Evolutionary conservation across 805 yeast genomes (phyloP).

Genomic region (Cyberlindnera mrakii): DNA sequence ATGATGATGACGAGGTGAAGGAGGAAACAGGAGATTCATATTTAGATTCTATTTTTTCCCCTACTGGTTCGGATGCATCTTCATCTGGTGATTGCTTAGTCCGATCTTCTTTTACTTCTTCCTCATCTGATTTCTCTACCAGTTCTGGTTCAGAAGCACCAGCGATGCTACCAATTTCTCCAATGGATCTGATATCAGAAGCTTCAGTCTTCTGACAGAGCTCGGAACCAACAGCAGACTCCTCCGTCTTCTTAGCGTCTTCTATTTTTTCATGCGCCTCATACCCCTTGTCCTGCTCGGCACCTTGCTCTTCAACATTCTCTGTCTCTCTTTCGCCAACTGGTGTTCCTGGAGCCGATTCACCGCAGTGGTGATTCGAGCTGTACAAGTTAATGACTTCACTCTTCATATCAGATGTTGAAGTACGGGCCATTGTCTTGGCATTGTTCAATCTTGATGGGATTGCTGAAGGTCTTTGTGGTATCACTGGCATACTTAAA

Average conservation of each 20-base stretch:
- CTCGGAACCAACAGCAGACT: background rate
- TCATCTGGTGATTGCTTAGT: background rate
- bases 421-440: constrained; percentile 5
- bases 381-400: constrained; percentile 7
- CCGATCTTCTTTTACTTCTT: background rate
- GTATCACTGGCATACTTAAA: background rate
- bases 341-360: background rate
- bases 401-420: constrained; percentile 6
- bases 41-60: too few relatives aligned
- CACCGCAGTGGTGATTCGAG: background rate
- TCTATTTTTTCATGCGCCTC: background rate
- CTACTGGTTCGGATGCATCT: too few relatives aligned
- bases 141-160: too few relatives aligned
- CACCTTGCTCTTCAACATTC: background rate
- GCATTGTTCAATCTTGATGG: background rate
- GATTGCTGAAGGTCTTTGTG: background rate
- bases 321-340: background rate
- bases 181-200: background rate
- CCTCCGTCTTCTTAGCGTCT: constrained; percentile 4
- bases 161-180: too few relatives aligned
- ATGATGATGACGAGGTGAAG: background rate
- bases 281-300: background rate
- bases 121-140: background rate
- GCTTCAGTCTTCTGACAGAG: background rate
- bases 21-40: background rate